A percentile compares a stretch with the other conserved stretches of the same genome.
These are phyloP conservation scores for Colletotrichum sublineola DNA, from an alignment of 2,329 filamentous ascomycete genomes.

Conservation along the genomic window DNA sequence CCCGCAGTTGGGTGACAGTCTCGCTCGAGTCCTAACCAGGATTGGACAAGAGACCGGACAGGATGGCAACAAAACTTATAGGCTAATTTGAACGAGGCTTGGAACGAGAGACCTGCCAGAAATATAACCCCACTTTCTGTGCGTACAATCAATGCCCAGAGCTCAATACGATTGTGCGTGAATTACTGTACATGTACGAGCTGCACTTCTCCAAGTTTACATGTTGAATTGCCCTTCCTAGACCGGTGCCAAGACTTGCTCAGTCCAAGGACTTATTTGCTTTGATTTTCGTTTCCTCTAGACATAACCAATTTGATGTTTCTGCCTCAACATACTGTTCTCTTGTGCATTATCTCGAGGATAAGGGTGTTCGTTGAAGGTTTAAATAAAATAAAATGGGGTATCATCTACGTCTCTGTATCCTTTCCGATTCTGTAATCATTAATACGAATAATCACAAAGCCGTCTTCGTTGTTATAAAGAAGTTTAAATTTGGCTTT, in stretches of 20 bases:
- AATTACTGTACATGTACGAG: neutral
- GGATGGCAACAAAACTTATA: slow-evolving; percentile 6
- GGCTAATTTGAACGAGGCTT: slow-evolving; percentile 8
- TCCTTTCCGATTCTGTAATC: neutral
- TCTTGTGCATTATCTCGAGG: neutral
- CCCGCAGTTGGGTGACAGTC: slow-evolving; percentile 29
- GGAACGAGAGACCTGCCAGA: neutral
- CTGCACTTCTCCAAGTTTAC: neutral
- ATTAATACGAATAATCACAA: neutral
- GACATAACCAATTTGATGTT: neutral
- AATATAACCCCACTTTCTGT: neutral
- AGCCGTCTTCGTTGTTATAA: neutral
- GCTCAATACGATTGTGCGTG: neutral
- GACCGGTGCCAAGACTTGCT: no score
- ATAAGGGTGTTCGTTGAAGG: neutral
- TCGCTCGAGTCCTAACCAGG: neutral
- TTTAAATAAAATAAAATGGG: neutral
- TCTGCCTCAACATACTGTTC: neutral
- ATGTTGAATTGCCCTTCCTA: neutral
- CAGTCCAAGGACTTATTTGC: neutral
- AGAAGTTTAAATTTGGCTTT: neutral
- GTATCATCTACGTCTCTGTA: neutral
- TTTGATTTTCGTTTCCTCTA: neutral
- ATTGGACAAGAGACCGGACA: neutral
- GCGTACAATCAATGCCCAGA: neutral